Evolutionary conservation across 2,329 filamentous ascomycete genomes (phyloP), one percentile per base, ranked within the genome.

Genomic region (Sclerotinia borealis): DNA sequence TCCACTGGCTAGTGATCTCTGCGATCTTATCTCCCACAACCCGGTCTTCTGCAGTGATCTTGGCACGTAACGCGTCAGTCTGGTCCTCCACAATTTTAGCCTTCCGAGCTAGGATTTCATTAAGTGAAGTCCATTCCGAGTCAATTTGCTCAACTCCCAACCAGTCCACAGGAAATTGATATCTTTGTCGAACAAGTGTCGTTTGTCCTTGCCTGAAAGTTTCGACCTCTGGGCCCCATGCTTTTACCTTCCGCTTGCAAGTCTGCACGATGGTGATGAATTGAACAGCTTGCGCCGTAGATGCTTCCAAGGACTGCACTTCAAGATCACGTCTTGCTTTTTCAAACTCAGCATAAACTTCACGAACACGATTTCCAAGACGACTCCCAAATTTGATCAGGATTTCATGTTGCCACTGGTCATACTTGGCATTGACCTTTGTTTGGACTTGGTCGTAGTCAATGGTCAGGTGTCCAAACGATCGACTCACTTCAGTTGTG

Each of bases 361-460:
- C 95, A 55, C 92, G 85, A 87, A 98, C 96, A 56, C 93, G 90
- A 67, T 86, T 90, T 52, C 93, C 92, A 51, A 99, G 88, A 63
- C 95, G 91, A 63, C 85, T 84, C 43, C 92, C 95, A 76, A 99
- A 99, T 75, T 96, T 96, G 70, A 90, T 85, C 43, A 98, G 81
- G 62, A 99, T 96, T 69, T 99, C 95, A 71, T 97, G 92, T 76
- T 99, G 95, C 95, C 96, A 99, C 76, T 98, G 93, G 74, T 99
- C 96, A 74, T 99, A 99, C 76, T 98, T 99, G 71, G 92, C 92
- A 72, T 98, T 99, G 76, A 99, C 95, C 77, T 96, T 97, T 63
- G 93, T 92, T 77, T 99, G 96, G 0, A 99, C 95, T 76, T 99
- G 96, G 72, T 98, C 95, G 73, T 99, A 99, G 75, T 99, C 93